A percentile compares a stretch with the other conserved stretches of the same genome.
Conservation (phyloP, 2,329 filamentous ascomycete genomes). For the Leptographium flavum region DNA sequence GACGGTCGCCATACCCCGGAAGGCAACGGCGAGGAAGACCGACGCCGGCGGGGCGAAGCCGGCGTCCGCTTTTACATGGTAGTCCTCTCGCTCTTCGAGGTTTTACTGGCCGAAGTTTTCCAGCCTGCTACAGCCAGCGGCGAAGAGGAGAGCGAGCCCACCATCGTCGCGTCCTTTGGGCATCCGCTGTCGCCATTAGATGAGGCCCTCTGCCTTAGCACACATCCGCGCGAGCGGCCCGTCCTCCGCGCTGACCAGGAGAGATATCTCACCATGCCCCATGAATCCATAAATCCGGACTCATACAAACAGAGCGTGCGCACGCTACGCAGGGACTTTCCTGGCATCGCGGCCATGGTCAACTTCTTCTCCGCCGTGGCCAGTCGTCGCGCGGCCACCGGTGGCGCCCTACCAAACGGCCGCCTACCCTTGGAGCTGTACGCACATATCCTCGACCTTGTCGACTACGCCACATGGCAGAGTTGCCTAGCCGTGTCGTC, state of each 20-base stretch:
- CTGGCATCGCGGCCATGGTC: slow-evolving; percentile 1
- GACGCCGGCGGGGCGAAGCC: too few relatives aligned
- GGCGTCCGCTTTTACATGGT: slow-evolving; percentile 3
- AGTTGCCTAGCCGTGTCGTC: slow-evolving; percentile 1
- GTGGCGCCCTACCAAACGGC: not conserved
- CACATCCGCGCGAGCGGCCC: slow-evolving; percentile 1
- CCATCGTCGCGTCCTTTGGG: not conserved
- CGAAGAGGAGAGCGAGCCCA: not conserved
- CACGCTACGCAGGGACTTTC: not conserved
- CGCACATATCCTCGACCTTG: not conserved
- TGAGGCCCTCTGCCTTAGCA: not conserved
- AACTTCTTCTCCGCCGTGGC: slow-evolving; percentile 1
- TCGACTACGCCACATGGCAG: slow-evolving; percentile 5
- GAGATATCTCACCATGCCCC: not conserved
- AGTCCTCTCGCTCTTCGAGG: slow-evolving; percentile 2
- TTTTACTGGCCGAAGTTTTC: slow-evolving; percentile 1
- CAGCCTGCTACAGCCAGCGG: not conserved
- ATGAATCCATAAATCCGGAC: not conserved
- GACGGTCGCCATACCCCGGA: too few relatives aligned
- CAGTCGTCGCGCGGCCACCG: not conserved
- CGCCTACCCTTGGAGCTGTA: slow-evolving; percentile 1
- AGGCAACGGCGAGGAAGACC: not conserved
- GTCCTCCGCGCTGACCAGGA: not conserved
- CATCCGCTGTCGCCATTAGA: not conserved
- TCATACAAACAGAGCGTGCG: not conserved